Base-by-base conservation (phyloP, 345 rosid genomes). In the Physaria fendleri region DNA sequence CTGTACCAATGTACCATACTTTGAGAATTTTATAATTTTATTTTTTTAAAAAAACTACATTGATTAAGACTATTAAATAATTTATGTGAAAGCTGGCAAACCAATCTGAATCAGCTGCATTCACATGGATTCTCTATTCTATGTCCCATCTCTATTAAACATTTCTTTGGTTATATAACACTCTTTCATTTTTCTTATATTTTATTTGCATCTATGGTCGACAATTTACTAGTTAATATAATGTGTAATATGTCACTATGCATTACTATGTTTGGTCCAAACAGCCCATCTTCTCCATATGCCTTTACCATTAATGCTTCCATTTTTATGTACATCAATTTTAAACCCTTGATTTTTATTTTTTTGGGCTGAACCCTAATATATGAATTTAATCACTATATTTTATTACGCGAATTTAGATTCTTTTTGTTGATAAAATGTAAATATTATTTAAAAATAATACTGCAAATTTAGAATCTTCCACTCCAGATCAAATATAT, bases 11-110 rank as follows among this genome's bases (percentile, higher is more conserved):
- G 35, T 22, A 53, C 61, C 53, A 30, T 23, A 15, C 18, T 2
- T 13, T 37, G 8, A 13, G 1, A 38, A 39, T 14, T 27, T n/a
- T n/a, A n/a, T n/a, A n/a, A n/a, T n/a, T n/a, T n/a, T n/a, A n/a
- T n/a, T n/a, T n/a, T n/a, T n/a, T n/a, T n/a, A n/a, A n/a, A n/a
- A n/a, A n/a, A n/a, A n/a, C n/a, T n/a, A n/a, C n/a, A n/a, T n/a
- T n/a, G n/a, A n/a, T n/a, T n/a, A n/a, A n/a, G n/a, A n/a, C n/a
- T n/a, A n/a, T n/a, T n/a, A n/a, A n/a, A n/a, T n/a, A n/a, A n/a
- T n/a, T n/a, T n/a, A n/a, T n/a, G n/a, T n/a, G n/a, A 62, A 47
- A 69, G 74, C 68, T 69, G 69, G 74, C 63, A 8, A 28, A 13
- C 66, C 57, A 68, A 62, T 69, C 51, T 55, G 14, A 46, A 45